These are phyloP conservation scores for Hypomontagnella submonticulosa DNA, from an alignment of 495 filamentous ascomycete genomes.

Conservation along the genomic window DNA sequence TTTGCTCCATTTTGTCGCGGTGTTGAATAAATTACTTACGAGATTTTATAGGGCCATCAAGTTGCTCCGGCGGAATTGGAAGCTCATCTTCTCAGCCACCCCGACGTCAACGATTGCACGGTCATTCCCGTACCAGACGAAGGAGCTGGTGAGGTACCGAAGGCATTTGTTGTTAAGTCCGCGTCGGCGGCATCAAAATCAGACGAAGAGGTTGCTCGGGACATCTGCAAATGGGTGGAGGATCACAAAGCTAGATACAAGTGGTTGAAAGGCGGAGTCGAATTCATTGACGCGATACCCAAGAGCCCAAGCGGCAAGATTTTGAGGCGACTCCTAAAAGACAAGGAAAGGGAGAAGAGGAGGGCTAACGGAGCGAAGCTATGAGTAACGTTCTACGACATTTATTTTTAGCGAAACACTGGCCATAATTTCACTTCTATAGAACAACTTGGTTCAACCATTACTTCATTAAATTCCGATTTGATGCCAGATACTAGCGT, in stretches of 20 bases:
- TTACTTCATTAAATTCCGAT: not conserved
- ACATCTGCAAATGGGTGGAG: conserved; percentile 81
- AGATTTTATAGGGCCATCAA: conserved; percentile 74
- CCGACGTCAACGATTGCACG: conserved; percentile 81
- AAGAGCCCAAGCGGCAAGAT: conserved; percentile 97
- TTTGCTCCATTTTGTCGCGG: too few species aligned
- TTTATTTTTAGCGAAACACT: too few species aligned
- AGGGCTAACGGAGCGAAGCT: conserved; percentile 68
- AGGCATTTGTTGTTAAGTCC: conserved; percentile 86
- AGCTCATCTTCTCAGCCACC: conserved; percentile 85
- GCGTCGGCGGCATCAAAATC: conserved; percentile 66
- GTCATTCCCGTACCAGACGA: conserved; percentile 85
- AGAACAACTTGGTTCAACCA: not conserved
- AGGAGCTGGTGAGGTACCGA: conserved; percentile 81
- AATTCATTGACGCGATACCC: conserved; percentile 79
- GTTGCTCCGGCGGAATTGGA: conserved; percentile 93
- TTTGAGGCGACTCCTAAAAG: conserved; percentile 79
- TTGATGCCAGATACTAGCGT: too few species aligned
- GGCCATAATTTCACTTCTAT: not conserved
- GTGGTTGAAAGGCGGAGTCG: conserved; percentile 86
- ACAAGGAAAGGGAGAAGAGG: conserved; percentile 78
- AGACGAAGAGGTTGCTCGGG: conserved; percentile 61
- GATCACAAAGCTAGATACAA: conserved; percentile 88
- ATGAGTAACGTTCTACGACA: conserved; percentile 31
- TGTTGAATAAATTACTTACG: not conserved